phyloP scores from a whole-genome alignment of 208 protist genomes.

The Crithidia brevicula region DNA sequence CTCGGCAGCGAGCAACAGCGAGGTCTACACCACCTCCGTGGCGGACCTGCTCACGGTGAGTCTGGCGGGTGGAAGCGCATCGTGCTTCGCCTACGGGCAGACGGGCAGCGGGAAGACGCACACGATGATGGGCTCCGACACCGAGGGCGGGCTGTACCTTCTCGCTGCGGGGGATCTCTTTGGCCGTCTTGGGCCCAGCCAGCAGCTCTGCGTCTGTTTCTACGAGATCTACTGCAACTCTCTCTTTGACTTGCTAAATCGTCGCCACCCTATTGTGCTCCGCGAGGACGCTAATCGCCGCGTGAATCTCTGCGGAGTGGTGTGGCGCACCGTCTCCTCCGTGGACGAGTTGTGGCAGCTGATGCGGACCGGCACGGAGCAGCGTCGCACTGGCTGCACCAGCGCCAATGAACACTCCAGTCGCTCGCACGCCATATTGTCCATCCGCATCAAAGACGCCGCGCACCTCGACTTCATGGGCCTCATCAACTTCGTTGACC shows the following conservation, averaged over 20 bases:
- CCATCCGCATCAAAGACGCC: slow-evolving; percentile 47
- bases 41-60: slow-evolving; percentile 86
- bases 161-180: slow-evolving; percentile 94
- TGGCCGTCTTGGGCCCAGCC: slow-evolving; percentile 33
- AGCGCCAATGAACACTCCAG: slow-evolving; percentile 89
- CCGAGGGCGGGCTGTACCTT: slow-evolving; percentile 91
- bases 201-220: slow-evolving; percentile 76
- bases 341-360: slow-evolving; percentile 71
- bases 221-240: slow-evolving; percentile 97
- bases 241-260: slow-evolving; percentile 95
- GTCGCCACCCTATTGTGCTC: slow-evolving; percentile 81
- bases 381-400: slow-evolving; percentile 86
- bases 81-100: slow-evolving; percentile 95
- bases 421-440: slow-evolving; percentile 90
- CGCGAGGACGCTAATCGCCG: slow-evolving; percentile 91
- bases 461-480: slow-evolving; percentile 65
- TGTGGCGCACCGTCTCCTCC: slow-evolving; percentile 66
- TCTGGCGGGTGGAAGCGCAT: slow-evolving; percentile 93
- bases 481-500: slow-evolving; percentile 96
- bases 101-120: slow-evolving; percentile 94
- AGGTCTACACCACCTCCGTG: slow-evolving; percentile 84
- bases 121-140: slow-evolving; percentile 87
- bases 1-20: slow-evolving; percentile 67
- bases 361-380: slow-evolving; percentile 80
- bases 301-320: slow-evolving; percentile 92